phyloP scores from a whole-genome alignment of 192 early-diverging fungal genomes.

The Backusella psychrophila region DNA sequence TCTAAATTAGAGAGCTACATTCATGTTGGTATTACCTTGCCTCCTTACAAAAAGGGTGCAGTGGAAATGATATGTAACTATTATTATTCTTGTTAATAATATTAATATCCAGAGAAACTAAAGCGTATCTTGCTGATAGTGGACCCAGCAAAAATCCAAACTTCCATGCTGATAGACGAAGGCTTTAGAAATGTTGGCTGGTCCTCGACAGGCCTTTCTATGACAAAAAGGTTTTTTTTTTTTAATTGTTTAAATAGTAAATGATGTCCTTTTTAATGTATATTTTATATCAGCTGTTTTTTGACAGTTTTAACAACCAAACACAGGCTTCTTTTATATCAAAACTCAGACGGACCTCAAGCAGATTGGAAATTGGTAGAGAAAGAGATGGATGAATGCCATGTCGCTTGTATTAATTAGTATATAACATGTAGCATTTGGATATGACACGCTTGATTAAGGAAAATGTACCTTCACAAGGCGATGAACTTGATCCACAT shows the following conservation, averaged over 20 bases:
- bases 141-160: background rate
- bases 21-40: background rate
- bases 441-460: background rate
- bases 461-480: background rate
- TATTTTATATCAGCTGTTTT: background rate
- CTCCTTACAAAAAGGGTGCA: background rate
- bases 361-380: conserved; percentile 6
- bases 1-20: background rate
- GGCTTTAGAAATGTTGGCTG: background rate
- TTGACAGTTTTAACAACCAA: conserved; percentile 4
- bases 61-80: background rate
- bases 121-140: background rate
- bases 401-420: background rate
- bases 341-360: background rate
- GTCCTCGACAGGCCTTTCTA: background rate
- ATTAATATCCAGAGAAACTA: no score
- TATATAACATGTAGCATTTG: background rate
- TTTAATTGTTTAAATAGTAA: background rate
- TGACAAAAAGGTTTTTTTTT: background rate
- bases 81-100: no score
- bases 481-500: background rate
- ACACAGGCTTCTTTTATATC: conserved; percentile 9
- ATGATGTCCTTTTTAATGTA: background rate
- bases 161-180: background rate
- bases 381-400: background rate